Evolutionary conservation across 495 filamentous ascomycete species (phyloP).

Genomic region (Aspergillus hancockii): DNA sequence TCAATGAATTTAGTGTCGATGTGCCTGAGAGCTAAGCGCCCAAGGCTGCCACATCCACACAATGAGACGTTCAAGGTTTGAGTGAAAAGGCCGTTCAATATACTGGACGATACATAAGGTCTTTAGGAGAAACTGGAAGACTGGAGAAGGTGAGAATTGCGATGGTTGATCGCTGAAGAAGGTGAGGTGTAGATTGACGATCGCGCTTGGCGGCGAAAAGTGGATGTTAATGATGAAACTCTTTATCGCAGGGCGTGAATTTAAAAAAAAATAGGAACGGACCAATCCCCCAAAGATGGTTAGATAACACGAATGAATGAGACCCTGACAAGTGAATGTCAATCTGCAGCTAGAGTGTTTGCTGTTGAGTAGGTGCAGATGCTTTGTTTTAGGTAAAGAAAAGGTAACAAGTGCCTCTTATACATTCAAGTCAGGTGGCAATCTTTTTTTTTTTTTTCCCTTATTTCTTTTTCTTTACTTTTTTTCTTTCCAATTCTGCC

Average conservation of each 20-base stretch:
- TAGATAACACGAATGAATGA: not conserved
- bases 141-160: not conserved
- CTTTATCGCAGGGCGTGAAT: not conserved
- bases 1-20: not conserved
- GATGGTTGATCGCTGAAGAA: constrained; percentile 1
- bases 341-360: too few relatives aligned
- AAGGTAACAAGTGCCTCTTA: not conserved
- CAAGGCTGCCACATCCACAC: constrained; percentile 1
- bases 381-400: not conserved
- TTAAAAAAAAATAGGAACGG: constrained; percentile 2
- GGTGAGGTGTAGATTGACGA: not conserved
- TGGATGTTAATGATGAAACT: not conserved
- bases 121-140: not conserved
- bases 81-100: not conserved
- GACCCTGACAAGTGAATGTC: too few relatives aligned
- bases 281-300: not conserved
- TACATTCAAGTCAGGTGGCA: not conserved
- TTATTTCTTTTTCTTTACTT: not conserved
- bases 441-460: not conserved
- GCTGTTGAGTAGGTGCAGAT: not conserved
- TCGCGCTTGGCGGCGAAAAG: constrained; percentile 5
- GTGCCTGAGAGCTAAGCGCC: not conserved
- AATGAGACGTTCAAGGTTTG: not conserved
- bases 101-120: not conserved
- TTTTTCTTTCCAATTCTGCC: not conserved